These are phyloP conservation scores for Alisma plantagoaquatica DNA, from an alignment of 106 monocot genomes.

Conservation along the genomic window DNA sequence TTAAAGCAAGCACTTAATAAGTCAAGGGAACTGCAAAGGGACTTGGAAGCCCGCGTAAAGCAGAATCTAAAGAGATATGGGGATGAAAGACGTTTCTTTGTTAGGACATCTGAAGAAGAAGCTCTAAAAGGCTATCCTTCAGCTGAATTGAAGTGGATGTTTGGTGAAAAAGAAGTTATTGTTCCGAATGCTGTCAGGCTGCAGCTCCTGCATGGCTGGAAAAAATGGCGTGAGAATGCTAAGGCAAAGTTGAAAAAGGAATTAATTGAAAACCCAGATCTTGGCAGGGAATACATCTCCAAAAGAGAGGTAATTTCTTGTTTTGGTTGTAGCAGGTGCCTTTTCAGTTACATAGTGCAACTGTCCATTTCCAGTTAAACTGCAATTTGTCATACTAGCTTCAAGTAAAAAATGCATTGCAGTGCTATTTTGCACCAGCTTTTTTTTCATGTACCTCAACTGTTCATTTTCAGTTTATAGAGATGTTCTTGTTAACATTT, in stretches of 20 bases:
- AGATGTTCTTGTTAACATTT: too few species aligned
- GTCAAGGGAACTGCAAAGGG: constrained; percentile 53
- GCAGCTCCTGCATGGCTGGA: constrained; percentile 82
- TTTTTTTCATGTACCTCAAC: too few species aligned
- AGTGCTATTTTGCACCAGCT: too few species aligned
- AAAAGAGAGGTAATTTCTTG: constrained; percentile 44
- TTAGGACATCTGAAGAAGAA: constrained; percentile 47
- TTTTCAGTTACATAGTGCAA: too few species aligned
- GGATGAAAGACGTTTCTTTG: constrained; percentile 53
- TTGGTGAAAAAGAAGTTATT: constrained; percentile 65
- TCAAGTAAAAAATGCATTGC: too few species aligned
- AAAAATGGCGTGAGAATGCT: constrained; percentile 80
- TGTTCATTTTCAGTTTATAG: too few species aligned
- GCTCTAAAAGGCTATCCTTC: constrained; percentile 70
- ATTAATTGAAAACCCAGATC: constrained; percentile 36
- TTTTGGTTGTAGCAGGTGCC: too few species aligned
- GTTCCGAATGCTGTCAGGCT: constrained; percentile 54
- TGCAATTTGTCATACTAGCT: too few species aligned
- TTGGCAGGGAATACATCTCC: constrained; percentile 43
- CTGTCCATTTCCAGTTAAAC: too few species aligned
- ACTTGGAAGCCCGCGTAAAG: constrained; percentile 53
- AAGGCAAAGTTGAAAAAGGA: constrained; percentile 58
- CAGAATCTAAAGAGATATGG: constrained; percentile 42
- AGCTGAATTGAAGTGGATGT: constrained; percentile 75
- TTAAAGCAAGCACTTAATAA: constrained; percentile 40